Percentiles rank a stretch among this genome's conserved stretches.
These are phyloP conservation scores for Fragaria vesca DNA, from an alignment of 306 rosid genomes.

Conservation along the genomic window DNA sequence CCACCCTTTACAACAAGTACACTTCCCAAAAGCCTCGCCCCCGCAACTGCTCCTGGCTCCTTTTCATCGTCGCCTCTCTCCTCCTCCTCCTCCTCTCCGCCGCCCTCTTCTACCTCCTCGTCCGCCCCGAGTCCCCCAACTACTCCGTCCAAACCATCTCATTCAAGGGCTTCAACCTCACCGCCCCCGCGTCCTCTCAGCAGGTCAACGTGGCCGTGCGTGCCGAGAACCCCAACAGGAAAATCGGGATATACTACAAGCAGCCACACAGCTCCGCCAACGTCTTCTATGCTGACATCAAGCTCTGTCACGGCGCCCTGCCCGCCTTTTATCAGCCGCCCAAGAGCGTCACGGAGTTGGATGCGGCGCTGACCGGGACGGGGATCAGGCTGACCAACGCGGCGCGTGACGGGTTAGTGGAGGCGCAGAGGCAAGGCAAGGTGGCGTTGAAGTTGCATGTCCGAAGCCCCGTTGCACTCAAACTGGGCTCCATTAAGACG, in stretches of 20 bases:
- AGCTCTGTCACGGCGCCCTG: constrained; percentile 46
- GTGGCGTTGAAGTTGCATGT: constrained; percentile 51
- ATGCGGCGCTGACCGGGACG: constrained; percentile 45
- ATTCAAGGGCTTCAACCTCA: constrained; percentile 45
- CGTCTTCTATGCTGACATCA: constrained; percentile 38
- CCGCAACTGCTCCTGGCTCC: constrained; percentile 35
- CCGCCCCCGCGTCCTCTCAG: constrained; percentile 44
- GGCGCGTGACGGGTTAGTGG: constrained; percentile 25
- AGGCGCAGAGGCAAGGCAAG: constrained; percentile 34
- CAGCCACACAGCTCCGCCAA: constrained; percentile 42
- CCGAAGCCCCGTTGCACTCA: constrained; percentile 50
- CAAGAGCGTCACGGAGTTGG: constrained; percentile 53
- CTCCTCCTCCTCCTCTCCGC: constrained; percentile 39
- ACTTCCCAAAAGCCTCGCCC: constrained; percentile 29
- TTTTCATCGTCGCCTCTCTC: constrained; percentile 34
- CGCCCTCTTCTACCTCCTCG: constrained; percentile 55
- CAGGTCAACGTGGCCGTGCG: constrained; percentile 43
- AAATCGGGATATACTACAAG: constrained; percentile 63
- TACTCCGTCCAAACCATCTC: constrained; percentile 46
- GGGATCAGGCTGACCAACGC: constrained; percentile 32
- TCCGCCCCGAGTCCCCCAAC: constrained; percentile 52
- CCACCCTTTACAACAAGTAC: constrained; percentile 43
- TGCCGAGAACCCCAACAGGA: constrained; percentile 58
- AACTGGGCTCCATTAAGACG: constrained; percentile 54
- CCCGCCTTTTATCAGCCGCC: constrained; percentile 71